phyloP scores from a whole-genome alignment of 148 eudicot genomes.

The Gaultheria prostrata region DNA sequence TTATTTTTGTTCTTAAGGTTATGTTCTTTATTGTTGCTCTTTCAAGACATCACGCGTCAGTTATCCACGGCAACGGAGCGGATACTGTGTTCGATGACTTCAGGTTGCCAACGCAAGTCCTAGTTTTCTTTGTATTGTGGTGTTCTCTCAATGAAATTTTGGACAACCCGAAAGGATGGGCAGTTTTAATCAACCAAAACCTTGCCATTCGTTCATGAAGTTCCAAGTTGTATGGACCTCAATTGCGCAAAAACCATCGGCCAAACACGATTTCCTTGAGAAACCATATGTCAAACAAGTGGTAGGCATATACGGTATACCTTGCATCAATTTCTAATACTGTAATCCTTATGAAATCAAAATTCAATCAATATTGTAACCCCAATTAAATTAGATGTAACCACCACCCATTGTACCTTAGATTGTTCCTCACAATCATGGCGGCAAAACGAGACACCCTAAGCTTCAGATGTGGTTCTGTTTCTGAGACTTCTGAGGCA shows the following conservation, averaged over 20 bases:
- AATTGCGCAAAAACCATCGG: not conserved
- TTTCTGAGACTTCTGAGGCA: constrained; percentile 47
- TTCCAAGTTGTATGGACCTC: not conserved
- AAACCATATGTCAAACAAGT: constrained; percentile 40
- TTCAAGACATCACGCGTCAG: no score
- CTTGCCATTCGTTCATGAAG: not conserved
- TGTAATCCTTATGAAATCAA: not conserved
- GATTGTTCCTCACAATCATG: constrained; percentile 55
- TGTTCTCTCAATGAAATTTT: no score
- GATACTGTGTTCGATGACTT: no score
- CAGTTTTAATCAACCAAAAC: not conserved
- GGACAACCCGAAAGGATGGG: no score
- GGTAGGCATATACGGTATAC: constrained; percentile 35
- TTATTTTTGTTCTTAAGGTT: no score
- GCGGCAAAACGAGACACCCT: constrained; percentile 45
- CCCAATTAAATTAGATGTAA: not conserved
- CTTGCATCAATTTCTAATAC: not conserved
- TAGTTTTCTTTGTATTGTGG: no score
- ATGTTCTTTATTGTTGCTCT: no score
- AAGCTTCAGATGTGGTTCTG: constrained; percentile 11
- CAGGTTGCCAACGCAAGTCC: no score
- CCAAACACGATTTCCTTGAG: not conserved
- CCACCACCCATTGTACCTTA: constrained; percentile 34
- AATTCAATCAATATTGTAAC: not conserved
- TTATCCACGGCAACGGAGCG: no score